Evolutionary conservation across 768 basidiomycete genomes (phyloP).

Genomic region (Mycena pura): DNA sequence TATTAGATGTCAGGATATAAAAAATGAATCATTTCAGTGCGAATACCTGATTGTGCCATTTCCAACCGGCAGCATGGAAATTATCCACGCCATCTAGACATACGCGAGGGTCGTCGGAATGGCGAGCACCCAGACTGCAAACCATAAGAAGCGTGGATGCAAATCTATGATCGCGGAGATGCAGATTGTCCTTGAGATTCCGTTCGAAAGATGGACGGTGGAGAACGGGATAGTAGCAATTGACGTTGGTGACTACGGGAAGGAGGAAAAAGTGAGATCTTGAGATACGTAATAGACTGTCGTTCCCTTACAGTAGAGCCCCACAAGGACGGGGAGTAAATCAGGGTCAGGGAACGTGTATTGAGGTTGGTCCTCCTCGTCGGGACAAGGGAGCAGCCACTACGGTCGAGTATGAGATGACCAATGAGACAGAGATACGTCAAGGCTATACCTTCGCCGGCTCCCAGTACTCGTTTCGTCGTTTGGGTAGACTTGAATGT

Average conservation of each 20-base stretch:
- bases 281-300: no score
- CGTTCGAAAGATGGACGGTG: slow-evolving; percentile 75
- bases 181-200: slow-evolving; percentile 53
- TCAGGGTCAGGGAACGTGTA: slow-evolving; percentile 61
- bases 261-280: no score
- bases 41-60: slow-evolving; percentile 53
- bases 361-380: slow-evolving; percentile 32
- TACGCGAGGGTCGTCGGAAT: slow-evolving; percentile 67
- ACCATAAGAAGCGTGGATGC: slow-evolving; percentile 37
- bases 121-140: slow-evolving; percentile 63
- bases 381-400: slow-evolving; percentile 20
- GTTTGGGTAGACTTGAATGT: slow-evolving; percentile 33
- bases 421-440: background rate
- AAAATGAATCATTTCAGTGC: background rate
- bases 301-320: no score
- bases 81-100: slow-evolving; percentile 51
- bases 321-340: slow-evolving; percentile 60
- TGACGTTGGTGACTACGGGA: slow-evolving; percentile 58
- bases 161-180: slow-evolving; percentile 56
- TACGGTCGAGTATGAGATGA: background rate
- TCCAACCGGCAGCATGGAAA: slow-evolving; percentile 61
- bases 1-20: slow-evolving; percentile 3
- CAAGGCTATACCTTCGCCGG: slow-evolving; percentile 44
- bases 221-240: slow-evolving; percentile 67
- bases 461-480: slow-evolving; percentile 59